These are phyloP conservation scores for Dalbergia cultrata DNA, from an alignment of 306 rosid genomes.

Conservation along the genomic window DNA sequence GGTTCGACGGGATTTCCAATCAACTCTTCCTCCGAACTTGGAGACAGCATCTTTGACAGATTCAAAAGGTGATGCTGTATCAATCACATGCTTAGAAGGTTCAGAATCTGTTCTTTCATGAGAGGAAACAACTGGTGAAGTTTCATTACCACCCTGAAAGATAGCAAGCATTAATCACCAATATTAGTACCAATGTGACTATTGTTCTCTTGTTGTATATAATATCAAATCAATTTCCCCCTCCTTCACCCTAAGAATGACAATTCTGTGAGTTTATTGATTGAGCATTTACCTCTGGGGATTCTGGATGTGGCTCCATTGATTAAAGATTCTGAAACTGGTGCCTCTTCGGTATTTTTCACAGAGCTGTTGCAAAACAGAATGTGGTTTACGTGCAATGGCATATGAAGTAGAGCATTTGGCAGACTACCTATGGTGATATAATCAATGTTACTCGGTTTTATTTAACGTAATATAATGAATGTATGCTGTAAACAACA, in stretches of 20 bases:
- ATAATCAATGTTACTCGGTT: too few relatives aligned
- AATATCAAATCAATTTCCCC: slow-evolving; percentile 10
- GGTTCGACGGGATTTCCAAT: slow-evolving; percentile 53
- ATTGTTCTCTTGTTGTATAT: not conserved
- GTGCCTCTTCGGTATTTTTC: slow-evolving; percentile 35
- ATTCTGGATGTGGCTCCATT: slow-evolving; percentile 46
- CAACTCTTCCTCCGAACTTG: slow-evolving; percentile 55
- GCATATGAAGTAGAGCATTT: not conserved
- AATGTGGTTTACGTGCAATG: not conserved
- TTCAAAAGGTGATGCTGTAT: slow-evolving; percentile 54
- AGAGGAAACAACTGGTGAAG: slow-evolving; percentile 4
- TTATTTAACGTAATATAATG: not conserved
- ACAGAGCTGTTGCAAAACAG: slow-evolving; percentile 21
- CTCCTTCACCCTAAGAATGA: slow-evolving; percentile 1
- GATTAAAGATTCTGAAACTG: slow-evolving; percentile 37
- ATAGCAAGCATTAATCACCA: not conserved
- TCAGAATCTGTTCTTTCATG: not conserved
- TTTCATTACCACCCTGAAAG: slow-evolving; percentile 37
- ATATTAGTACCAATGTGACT: slow-evolving; percentile 15
- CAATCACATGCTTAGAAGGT: slow-evolving; percentile 40
- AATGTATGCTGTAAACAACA: not conserved
- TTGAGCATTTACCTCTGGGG: slow-evolving; percentile 46
- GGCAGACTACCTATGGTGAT: too few relatives aligned
- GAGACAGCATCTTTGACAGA: slow-evolving; percentile 59
- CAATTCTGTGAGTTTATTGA: slow-evolving; percentile 37